Conservation (phyloP, 352 stramenopile genomes). For the Globisporangium echinulatum region DNA sequence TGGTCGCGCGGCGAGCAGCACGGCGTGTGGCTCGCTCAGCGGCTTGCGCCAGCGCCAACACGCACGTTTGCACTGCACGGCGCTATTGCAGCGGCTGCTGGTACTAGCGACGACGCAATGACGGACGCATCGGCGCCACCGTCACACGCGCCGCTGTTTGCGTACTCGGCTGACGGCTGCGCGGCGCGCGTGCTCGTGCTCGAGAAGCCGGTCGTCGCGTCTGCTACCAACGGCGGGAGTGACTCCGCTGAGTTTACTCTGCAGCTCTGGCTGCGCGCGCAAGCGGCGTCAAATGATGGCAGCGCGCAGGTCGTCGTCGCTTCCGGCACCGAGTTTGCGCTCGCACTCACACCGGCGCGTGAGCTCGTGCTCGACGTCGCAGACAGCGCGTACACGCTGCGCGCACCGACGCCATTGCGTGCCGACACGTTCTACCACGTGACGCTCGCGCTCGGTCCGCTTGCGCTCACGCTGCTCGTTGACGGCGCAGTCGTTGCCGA, state of each 20-base stretch:
- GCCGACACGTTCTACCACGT: conserved; percentile 60
- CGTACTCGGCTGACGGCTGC: conserved; percentile 55
- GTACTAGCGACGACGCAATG: conserved; percentile 30
- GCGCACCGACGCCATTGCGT: conserved; percentile 26
- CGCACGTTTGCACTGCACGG: conserved; percentile 26
- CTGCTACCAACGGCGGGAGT: conserved; percentile 18
- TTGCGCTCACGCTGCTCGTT: conserved; percentile 34
- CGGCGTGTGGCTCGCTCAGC: conserved; percentile 69
- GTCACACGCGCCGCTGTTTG: conserved; percentile 26
- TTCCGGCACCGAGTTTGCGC: conserved; percentile 54
- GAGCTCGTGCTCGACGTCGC: conserved; percentile 50
- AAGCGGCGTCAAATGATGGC: conserved; percentile 12
- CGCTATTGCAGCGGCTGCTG: neutral
- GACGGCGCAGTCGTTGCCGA: conserved; percentile 36
- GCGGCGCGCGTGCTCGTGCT: conserved; percentile 43
- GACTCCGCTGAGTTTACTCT: conserved; percentile 38
- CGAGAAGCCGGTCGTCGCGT: conserved; percentile 54
- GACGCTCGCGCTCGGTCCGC: conserved; percentile 38
- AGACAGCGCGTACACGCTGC: conserved; percentile 28
- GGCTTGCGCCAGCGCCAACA: conserved; percentile 26
- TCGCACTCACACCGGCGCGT: conserved; percentile 30
- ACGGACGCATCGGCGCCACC: conserved; percentile 28
- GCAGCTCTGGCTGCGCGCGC: conserved; percentile 54
- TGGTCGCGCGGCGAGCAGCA: conserved; percentile 82
- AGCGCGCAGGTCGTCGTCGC: conserved; percentile 45